phyloP scores from a whole-genome alignment of 352 stramenopile genomes.

The Phytophthora syringae region DNA sequence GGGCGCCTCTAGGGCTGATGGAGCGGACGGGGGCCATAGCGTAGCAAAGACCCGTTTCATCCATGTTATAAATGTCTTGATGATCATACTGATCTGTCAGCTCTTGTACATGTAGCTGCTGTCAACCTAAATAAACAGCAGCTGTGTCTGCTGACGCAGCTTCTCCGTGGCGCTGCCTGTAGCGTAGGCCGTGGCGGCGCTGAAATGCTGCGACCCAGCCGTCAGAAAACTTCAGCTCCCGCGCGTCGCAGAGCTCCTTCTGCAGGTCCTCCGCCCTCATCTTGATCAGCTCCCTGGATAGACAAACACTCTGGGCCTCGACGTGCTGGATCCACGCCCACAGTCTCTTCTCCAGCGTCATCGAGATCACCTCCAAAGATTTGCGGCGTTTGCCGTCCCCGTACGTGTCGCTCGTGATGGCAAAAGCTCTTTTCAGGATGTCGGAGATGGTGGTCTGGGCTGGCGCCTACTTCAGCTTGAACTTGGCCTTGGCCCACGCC shows the following conservation, averaged over 20 bases:
- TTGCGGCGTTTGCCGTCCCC: conserved; percentile 13
- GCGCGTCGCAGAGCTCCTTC: conserved; percentile 7
- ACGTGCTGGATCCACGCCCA: conserved; percentile 3
- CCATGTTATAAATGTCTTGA: conserved; percentile 11
- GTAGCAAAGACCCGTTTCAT: conserved; percentile 7
- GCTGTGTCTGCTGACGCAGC: conserved; percentile 6
- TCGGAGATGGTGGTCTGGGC: conserved; percentile 7
- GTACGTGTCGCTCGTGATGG: conserved; percentile 6
- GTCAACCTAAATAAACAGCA: background rate
- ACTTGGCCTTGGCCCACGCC: background rate
- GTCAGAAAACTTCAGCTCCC: conserved; percentile 5
- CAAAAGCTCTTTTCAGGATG: background rate
- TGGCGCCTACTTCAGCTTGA: conserved; percentile 2
- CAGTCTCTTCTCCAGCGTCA: background rate
- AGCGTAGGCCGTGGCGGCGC: background rate
- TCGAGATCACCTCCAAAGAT: conserved; percentile 4
- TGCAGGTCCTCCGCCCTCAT: conserved; percentile 10
- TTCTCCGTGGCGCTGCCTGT: background rate
- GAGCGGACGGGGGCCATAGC: background rate
- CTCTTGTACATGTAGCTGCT: background rate
- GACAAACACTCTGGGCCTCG: conserved; percentile 1
- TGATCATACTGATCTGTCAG: conserved; percentile 4
- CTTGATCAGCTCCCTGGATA: conserved; percentile 1
- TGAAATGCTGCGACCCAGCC: conserved; percentile 7
- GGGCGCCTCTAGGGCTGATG: background rate